Evolutionary conservation across 2,329 filamentous ascomycete genomes (phyloP).

Genomic region (Leptographium radiaticola): DNA sequence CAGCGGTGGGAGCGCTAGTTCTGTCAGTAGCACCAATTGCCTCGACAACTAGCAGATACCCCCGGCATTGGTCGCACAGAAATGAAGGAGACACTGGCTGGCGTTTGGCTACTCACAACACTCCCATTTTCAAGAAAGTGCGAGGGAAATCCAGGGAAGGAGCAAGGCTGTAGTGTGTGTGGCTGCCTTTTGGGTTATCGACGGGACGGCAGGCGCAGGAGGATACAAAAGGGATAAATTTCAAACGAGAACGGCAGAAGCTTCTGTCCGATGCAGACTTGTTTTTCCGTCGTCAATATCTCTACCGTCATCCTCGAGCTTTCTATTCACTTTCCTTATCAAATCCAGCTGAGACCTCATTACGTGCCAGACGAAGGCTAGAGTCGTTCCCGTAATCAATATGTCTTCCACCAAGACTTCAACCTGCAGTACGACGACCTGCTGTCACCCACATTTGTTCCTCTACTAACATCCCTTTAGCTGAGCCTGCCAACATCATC

Average conservation of each 20-base stretch:
- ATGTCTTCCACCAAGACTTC: background rate
- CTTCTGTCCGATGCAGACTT: background rate
- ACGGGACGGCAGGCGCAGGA: too few relatives aligned
- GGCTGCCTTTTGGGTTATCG: too few relatives aligned
- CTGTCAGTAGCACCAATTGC: too few relatives aligned
- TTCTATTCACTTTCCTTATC: background rate
- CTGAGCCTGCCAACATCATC: background rate
- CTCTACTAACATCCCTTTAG: background rate
- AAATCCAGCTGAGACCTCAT: background rate
- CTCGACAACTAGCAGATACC: too few relatives aligned
- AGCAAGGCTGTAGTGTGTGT: too few relatives aligned
- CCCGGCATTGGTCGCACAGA: too few relatives aligned
- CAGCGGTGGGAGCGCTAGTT: too few relatives aligned
- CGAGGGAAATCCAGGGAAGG: too few relatives aligned
- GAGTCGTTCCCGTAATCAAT: background rate
- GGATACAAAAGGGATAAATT: background rate
- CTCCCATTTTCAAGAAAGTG: too few relatives aligned
- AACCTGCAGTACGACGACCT: background rate
- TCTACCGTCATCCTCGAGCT: background rate
- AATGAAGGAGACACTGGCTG: too few relatives aligned
- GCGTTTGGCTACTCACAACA: too few relatives aligned
- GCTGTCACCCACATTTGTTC: background rate
- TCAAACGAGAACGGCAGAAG: background rate
- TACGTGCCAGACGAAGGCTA: background rate
- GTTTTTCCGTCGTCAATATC: background rate